Evolutionary conservation across 2,329 filamentous ascomycete species (phyloP).

Genomic region (Zalaria obscura): DNA sequence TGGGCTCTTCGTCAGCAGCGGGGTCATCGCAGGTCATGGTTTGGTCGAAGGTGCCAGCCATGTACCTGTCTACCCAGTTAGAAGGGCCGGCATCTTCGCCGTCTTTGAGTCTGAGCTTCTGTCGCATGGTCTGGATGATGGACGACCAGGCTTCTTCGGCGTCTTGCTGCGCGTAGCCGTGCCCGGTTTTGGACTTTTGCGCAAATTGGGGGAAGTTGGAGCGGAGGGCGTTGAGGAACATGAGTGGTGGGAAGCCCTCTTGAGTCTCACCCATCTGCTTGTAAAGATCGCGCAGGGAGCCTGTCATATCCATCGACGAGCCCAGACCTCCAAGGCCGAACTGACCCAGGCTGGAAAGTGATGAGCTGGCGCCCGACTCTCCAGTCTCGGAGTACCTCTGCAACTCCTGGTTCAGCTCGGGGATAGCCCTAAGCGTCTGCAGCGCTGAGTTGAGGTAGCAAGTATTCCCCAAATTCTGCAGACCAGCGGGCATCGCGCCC

Average conservation of each 20-base stretch:
- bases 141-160: slow-evolving; percentile 98
- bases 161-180: slow-evolving; percentile 92
- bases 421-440: slow-evolving; percentile 78
- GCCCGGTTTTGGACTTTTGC: slow-evolving; percentile 67
- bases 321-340: slow-evolving; percentile 45
- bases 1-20: slow-evolving; percentile 57
- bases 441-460: slow-evolving; percentile 97
- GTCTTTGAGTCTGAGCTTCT: slow-evolving; percentile 57
- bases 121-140: slow-evolving; percentile 69
- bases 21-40: slow-evolving; percentile 73
- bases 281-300: slow-evolving; percentile 69
- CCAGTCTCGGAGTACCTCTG: slow-evolving; percentile 39
- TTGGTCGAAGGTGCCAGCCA: slow-evolving; percentile 70
- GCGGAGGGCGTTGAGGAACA: slow-evolving; percentile 71
- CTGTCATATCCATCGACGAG: slow-evolving; percentile 55
- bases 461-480: slow-evolving; percentile 90
- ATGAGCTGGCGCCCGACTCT: slow-evolving; percentile 12
- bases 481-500: slow-evolving; percentile 73
- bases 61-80: slow-evolving; percentile 62
- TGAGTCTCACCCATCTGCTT: slow-evolving; percentile 83
- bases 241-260: slow-evolving; percentile 67
- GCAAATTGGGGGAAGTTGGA: slow-evolving; percentile 81
- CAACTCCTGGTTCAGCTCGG: slow-evolving; percentile 76
- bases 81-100: slow-evolving; percentile 37
- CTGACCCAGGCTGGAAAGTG: slow-evolving; percentile 28